These are phyloP conservation scores for Fusarium brevicatenulatum DNA, from an alignment of 2,329 filamentous ascomycete genomes.

Conservation along the genomic window DNA sequence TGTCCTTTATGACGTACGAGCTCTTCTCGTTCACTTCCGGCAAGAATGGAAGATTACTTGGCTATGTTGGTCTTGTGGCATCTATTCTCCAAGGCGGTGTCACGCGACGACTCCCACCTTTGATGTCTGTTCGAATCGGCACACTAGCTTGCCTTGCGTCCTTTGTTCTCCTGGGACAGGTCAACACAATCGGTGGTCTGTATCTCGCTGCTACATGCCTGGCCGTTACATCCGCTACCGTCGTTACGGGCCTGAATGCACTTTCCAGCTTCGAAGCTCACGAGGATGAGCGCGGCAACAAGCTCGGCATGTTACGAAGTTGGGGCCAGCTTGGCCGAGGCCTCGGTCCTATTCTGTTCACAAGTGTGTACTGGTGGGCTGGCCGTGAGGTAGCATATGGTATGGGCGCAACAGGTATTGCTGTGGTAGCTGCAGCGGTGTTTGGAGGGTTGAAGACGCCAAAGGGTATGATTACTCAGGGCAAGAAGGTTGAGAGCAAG, in stretches of 20 bases:
- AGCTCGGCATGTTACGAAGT: constrained; percentile 83
- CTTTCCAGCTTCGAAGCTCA: constrained; percentile 89
- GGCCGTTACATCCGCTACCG: constrained; percentile 90
- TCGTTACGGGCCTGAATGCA: constrained; percentile 93
- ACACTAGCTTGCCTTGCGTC: constrained; percentile 80
- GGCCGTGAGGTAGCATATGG: constrained; percentile 87
- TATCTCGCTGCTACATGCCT: constrained; percentile 86
- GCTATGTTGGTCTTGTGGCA: constrained; percentile 90
- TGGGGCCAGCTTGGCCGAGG: constrained; percentile 90
- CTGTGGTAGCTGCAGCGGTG: constrained; percentile 75
- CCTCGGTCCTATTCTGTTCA: constrained; percentile 88
- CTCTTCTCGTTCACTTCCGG: constrained; percentile 84
- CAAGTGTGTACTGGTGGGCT: constrained; percentile 98
- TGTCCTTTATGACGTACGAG: constrained; percentile 97
- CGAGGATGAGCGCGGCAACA: constrained; percentile 82
- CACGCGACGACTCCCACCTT: constrained; percentile 83
- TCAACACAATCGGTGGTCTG: constrained; percentile 74
- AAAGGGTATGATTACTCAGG: constrained; percentile 34
- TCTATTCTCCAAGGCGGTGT: constrained; percentile 94
- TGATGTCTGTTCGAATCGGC: constrained; percentile 82
- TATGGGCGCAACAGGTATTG: constrained; percentile 82
- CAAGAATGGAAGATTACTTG: constrained; percentile 85
- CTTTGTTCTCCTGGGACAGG: constrained; percentile 80
- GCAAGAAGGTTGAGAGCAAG: constrained; percentile 34
- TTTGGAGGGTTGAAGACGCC: constrained; percentile 78